Base-by-base conservation (phyloP, 2,329 filamentous ascomycete species). In the Alternaria gaisen region DNA sequence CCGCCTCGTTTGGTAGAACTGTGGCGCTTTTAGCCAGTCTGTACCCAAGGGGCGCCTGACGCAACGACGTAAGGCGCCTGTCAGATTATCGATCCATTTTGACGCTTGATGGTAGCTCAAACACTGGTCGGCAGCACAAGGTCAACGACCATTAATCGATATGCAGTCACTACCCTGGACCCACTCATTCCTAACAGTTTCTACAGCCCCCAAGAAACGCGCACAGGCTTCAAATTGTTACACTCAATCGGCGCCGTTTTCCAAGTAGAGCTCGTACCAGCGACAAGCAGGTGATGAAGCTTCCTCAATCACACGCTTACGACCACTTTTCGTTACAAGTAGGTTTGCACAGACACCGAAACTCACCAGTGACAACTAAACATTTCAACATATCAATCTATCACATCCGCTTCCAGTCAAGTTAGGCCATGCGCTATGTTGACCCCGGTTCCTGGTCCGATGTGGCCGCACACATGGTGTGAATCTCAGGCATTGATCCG, bases 1-100 rank as follows among this genome's bases (percentile, higher is more conserved):
- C 51, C 47, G 48, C 38, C 46, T 38, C 56, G 53, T 56, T 18
- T 36, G 61, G 64, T 61, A 56, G 58, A 60, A 71, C 64, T 63
- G 64, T 69, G 66, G 64, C 67, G 60, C 56, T 50, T 50, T 53
- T 54, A 56, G 58, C 47, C 59, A 54, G 43, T 42, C 56, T 55
- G 56, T 66, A 38, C 12, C 48, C 55, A 54, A 56, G 42, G 55
- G 54, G 53, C 56, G 61, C 56, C 51, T 41, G 47, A 43, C 24
- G 48, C 30, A 58, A 54, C 47, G 24, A 34, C 44, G 63, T 58
- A 54, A 67, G 64, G 54, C 51, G 52, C 44, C 58, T 68, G 61
- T 67, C 64, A 67, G 58, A 47, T 44, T 55, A n/a, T 34, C 24
- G 34, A 42, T 44, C 28, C 38, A 51, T 24, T 58, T 41, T 60